These are phyloP conservation scores for Aspergillus carbonarius DNA, from an alignment of 2,329 filamentous ascomycete species.

Conservation along the genomic window DNA sequence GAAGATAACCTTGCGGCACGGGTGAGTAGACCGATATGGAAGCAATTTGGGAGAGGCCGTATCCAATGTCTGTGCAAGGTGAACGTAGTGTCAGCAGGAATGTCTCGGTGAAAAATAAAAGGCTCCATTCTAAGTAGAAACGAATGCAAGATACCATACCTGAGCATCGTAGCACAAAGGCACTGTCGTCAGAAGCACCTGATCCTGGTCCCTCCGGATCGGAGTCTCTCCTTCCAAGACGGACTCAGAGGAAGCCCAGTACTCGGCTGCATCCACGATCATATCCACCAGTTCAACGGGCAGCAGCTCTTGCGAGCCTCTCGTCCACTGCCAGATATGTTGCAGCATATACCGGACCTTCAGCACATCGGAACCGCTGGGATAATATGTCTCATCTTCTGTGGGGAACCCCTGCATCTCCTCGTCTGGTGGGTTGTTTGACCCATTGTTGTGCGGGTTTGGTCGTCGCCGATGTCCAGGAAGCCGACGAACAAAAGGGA, in stretches of 20 bases:
- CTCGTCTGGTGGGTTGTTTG: not conserved
- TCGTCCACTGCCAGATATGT: constrained; percentile 23
- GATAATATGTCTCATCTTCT: constrained; percentile 23
- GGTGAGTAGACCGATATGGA: constrained; percentile 35
- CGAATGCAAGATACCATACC: constrained; percentile 16
- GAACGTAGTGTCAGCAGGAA: not conserved
- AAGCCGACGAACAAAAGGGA: not conserved
- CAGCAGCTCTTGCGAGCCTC: constrained; percentile 20
- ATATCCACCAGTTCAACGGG: constrained; percentile 41
- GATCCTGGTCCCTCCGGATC: constrained; percentile 34
- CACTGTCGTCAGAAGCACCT: constrained; percentile 34
- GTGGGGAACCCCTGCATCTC: not conserved
- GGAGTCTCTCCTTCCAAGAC: constrained; percentile 20
- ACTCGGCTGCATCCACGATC: constrained; percentile 41
- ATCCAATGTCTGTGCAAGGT: constrained; percentile 12
- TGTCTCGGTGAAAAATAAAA: not conserved
- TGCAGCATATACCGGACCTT: constrained; percentile 33
- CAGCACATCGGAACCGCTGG: constrained; percentile 34
- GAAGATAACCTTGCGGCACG: constrained; percentile 42
- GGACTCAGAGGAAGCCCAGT: constrained; percentile 30
- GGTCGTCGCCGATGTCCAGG: not conserved
- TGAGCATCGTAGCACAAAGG: constrained; percentile 37
- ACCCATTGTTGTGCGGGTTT: not conserved
- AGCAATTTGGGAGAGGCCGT: constrained; percentile 23
- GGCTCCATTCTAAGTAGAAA: not conserved